These are phyloP conservation scores for Aschersonia sp. DNA, from an alignment of 2,329 filamentous ascomycete genomes.

Conservation along the genomic window DNA sequence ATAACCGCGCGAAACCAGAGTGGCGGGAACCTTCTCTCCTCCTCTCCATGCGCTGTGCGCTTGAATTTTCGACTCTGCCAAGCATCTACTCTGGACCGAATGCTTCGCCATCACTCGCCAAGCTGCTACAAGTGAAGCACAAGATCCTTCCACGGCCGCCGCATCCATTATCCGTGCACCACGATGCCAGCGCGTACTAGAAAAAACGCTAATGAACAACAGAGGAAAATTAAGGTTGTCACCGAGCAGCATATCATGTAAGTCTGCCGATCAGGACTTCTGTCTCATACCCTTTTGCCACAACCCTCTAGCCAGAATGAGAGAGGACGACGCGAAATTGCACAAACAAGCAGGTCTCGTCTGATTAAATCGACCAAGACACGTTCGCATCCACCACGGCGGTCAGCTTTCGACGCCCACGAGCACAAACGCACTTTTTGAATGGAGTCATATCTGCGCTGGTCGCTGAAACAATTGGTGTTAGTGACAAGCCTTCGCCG, in stretches of 20 bases:
- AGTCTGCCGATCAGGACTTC: slow-evolving; percentile 14
- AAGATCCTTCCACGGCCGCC: background rate
- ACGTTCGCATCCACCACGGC: too few relatives aligned
- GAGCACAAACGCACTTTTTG: too few relatives aligned
- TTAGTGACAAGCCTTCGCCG: slow-evolving; percentile 64
- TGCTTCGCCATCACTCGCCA: background rate
- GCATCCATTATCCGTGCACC: slow-evolving; percentile 1
- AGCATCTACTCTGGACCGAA: background rate
- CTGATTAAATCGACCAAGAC: too few relatives aligned
- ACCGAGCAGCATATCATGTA: slow-evolving; percentile 86
- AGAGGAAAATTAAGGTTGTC: slow-evolving; percentile 83
- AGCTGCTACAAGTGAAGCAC: background rate
- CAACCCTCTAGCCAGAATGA: too few relatives aligned
- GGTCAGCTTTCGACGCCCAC: too few relatives aligned
- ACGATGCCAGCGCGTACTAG: slow-evolving; percentile 4
- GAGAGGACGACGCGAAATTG: too few relatives aligned
- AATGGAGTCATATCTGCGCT: background rate
- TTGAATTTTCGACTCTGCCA: background rate
- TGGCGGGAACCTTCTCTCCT: too few relatives aligned
- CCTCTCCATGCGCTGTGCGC: background rate
- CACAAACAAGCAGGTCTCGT: too few relatives aligned
- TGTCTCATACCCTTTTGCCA: background rate
- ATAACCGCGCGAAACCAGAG: too few relatives aligned
- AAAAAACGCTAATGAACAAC: slow-evolving; percentile 25
- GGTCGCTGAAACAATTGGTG: background rate